These are phyloP conservation scores for Auricularia auricula-judae DNA, from an alignment of 768 basidiomycete genomes.

Conservation along the genomic window DNA sequence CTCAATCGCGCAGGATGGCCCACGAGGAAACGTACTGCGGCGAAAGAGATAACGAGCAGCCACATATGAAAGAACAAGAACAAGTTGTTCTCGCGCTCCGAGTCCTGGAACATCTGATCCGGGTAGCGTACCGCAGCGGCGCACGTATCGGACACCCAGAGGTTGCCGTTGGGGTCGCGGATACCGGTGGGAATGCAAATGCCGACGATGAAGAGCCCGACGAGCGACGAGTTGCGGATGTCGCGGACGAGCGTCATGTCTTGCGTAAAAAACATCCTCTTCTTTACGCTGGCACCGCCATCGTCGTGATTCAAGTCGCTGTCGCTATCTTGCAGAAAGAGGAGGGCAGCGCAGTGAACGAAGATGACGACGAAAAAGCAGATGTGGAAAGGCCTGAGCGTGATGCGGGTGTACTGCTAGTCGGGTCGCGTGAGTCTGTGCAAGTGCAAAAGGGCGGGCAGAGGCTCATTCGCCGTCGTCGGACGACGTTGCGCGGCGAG, in stretches of 20 bases:
- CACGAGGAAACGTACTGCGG: conserved; percentile 7
- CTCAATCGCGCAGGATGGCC: too few species aligned
- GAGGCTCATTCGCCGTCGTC: too few species aligned
- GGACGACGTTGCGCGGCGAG: too few species aligned
- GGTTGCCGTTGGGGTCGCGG: neutral
- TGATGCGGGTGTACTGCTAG: conserved; percentile 35
- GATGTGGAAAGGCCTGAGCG: conserved; percentile 36
- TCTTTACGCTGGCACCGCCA: too few species aligned
- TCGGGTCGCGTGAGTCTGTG: neutral
- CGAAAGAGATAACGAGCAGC: neutral
- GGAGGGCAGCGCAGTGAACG: conserved; percentile 29
- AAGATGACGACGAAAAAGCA: conserved; percentile 38
- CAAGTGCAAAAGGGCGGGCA: too few species aligned
- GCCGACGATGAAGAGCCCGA: neutral
- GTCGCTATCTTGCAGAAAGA: conserved; percentile 22
- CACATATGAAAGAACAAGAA: neutral
- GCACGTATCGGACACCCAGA: neutral
- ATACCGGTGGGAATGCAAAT: neutral
- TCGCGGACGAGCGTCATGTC: neutral
- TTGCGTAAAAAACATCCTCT: neutral
- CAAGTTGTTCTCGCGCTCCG: neutral
- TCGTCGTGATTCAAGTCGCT: too few species aligned
- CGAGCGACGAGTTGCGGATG: neutral
- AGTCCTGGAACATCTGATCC: neutral
- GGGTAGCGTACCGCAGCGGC: neutral